Conservation (phyloP, 2,329 filamentous ascomycete genomes). For the Colletotrichum sojae region DNA sequence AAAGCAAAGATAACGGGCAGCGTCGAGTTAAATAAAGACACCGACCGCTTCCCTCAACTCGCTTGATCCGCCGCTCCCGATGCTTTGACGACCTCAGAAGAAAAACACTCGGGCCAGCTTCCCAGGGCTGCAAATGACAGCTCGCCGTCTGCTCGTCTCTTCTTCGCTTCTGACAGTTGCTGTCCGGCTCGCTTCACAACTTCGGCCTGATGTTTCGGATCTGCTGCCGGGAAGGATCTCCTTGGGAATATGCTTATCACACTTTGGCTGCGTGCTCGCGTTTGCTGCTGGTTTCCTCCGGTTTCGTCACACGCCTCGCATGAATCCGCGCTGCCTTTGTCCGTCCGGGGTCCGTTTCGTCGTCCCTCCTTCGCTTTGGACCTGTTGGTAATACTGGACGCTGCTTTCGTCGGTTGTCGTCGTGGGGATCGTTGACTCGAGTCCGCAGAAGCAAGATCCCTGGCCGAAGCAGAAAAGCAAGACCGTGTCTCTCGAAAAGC, state of each 20-base stretch:
- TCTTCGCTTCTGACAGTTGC: constrained; percentile 29
- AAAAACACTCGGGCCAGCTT: constrained; percentile 12
- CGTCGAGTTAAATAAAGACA: background rate
- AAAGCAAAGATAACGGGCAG: no score
- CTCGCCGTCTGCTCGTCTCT: constrained; percentile 28
- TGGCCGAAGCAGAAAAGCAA: background rate
- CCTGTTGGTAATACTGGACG: no score
- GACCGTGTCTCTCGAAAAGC: no score
- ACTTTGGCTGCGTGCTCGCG: background rate
- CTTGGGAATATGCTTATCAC: constrained; percentile 32
- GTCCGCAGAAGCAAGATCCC: background rate
- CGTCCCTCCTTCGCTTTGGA: constrained; percentile 1
- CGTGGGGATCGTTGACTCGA: background rate
- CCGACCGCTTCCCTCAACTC: no score
- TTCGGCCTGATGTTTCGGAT: constrained; percentile 36
- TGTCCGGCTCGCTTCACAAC: constrained; percentile 15
- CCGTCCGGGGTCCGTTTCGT: constrained; percentile 27
- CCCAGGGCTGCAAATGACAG: constrained; percentile 26
- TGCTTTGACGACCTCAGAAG: background rate
- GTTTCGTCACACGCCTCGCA: constrained; percentile 7
- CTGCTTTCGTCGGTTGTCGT: background rate
- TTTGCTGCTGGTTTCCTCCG: background rate
- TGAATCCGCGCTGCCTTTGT: background rate
- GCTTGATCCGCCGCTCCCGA: background rate
- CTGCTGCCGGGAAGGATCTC: constrained; percentile 21